Evolutionary conservation across 2,329 filamentous ascomycete genomes (phyloP), one percentile per base, ranked within the genome.

Genomic region (Xylaria sp.): DNA sequence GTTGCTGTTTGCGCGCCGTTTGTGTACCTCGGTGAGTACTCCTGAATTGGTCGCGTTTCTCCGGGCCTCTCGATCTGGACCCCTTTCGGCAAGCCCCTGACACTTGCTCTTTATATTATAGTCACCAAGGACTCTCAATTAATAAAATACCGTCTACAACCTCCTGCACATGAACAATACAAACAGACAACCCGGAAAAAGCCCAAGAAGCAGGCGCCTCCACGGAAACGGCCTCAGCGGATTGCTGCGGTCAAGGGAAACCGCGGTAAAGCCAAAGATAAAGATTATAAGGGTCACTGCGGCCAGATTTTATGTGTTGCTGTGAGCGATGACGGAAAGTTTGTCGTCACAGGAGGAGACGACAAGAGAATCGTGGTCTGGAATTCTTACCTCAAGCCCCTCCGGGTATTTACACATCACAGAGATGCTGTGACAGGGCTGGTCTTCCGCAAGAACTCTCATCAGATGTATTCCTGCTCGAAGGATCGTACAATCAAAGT

Each of bases 401-500:
- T 95, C 66, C 89, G 89, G 67, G 86, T 93, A 2, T 96, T 97
- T 73, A 86, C 85, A n/a, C 91, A 96, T 62, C 94, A 99, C 76
- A 86, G 94, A 62, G 94, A 95, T 70, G 84, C 91, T 13, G 86
- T 99, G 54, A 93, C 90, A 5, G 88, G 88, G 0, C 79, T 99
- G 46, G 65, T 88, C 0, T 99, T 99, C 72, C 87, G 92, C 44
- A 83, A 90, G 63, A 90, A 89, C 54, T 92, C 90, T 13, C 96
- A 97, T 70, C 92, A 97, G 75, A 78, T 99, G 18, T 99, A 95
- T 77, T 95, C 91, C 2, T 88, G 89, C 59, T 94, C 91, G 57
- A 90, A 88, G 69, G 94, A 99, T 75, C 85, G 94, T 48, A 96
- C 93, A 2, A 88, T 99, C 71, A 97, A 97, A 75, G 89, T 95